These are phyloP conservation scores for Irineochytrium annulatum DNA, from an alignment of 192 early-diverging fungal species.

Conservation along the genomic window DNA sequence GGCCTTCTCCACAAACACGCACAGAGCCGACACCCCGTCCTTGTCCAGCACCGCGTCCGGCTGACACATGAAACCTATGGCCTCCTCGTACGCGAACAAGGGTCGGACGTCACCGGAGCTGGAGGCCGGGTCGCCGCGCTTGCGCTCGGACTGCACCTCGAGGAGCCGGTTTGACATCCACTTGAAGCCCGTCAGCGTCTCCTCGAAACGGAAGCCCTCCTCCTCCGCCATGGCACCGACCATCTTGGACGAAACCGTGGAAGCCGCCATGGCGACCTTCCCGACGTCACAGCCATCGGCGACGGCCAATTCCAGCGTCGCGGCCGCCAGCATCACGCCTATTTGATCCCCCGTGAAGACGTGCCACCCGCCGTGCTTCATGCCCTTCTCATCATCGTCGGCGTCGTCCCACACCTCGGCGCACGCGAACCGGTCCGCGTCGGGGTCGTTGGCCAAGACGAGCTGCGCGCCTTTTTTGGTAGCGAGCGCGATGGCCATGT, in stretches of 20 bases:
- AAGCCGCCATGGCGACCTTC: conserved; percentile 76
- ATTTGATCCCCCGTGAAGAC: conserved; percentile 88
- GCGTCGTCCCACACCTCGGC: conserved; percentile 51
- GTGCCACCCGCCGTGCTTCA: conserved; percentile 57
- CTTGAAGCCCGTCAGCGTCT: conserved; percentile 95
- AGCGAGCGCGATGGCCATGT: conserved; percentile 24
- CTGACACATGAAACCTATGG: conserved; percentile 79
- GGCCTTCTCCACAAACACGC: conserved; percentile 68
- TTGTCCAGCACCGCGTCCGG: conserved; percentile 83
- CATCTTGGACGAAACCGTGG: conserved; percentile 85
- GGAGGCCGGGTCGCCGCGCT: conserved; percentile 63
- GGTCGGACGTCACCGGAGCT: no score
- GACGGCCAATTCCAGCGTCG: background rate
- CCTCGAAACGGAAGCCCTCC: conserved; percentile 80
- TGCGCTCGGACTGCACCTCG: conserved; percentile 44
- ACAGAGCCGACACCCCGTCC: conserved; percentile 86
- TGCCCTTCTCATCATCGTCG: conserved; percentile 72
- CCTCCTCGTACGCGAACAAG: conserved; percentile 90
- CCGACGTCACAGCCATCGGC: conserved; percentile 3
- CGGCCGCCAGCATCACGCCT: conserved; percentile 56
- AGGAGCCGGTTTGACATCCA: conserved; percentile 86
- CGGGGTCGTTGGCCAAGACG: conserved; percentile 92
- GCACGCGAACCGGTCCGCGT: conserved; percentile 83
- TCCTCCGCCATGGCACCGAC: conserved; percentile 64
- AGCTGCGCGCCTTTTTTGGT: conserved; percentile 48